phyloP scores from a whole-genome alignment of 164 flowering plant species.

The Platanus orientalis region DNA sequence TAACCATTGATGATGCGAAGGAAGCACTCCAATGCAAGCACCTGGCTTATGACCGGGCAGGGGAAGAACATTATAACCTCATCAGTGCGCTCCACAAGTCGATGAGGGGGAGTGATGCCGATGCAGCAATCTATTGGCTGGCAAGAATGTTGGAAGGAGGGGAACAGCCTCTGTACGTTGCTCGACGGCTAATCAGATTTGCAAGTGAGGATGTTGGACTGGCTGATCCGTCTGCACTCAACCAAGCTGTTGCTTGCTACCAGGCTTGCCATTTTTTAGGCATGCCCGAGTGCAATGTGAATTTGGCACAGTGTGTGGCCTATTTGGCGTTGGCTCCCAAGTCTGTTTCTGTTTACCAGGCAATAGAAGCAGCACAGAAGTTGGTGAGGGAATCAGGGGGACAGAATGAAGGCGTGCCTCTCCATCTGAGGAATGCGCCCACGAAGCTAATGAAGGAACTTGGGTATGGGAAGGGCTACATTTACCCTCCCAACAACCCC shows the following conservation, averaged over 20 bases:
- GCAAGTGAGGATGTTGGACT: constrained; percentile 90
- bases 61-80: constrained; percentile 83
- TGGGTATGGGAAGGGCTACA: constrained; percentile 75
- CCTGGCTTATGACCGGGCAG: constrained; percentile 62
- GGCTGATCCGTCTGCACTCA: constrained; percentile 69
- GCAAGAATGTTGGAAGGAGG: constrained; percentile 93
- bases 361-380: constrained; percentile 54
- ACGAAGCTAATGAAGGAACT: constrained; percentile 87
- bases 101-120: constrained; percentile 80
- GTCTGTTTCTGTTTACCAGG: constrained; percentile 62
- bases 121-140: constrained; percentile 85
- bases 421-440: constrained; percentile 88
- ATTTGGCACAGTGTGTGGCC: constrained; percentile 79
- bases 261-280: constrained; percentile 91
- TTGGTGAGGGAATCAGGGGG: constrained; percentile 74
- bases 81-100: constrained; percentile 87
- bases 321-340: constrained; percentile 86
- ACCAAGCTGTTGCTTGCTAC: constrained; percentile 76
- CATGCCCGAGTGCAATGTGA: constrained; percentile 85
- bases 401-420: constrained; percentile 83
- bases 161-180: constrained; percentile 81
- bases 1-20: constrained; percentile 56
- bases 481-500: constrained; percentile 69
- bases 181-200: constrained; percentile 61
- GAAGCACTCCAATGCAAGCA: constrained; percentile 82